Percentiles rank a stretch among this genome's conserved stretches.
Conservation (phyloP, 768 basidiomycete genomes). For the Boletus insuetus region DNA sequence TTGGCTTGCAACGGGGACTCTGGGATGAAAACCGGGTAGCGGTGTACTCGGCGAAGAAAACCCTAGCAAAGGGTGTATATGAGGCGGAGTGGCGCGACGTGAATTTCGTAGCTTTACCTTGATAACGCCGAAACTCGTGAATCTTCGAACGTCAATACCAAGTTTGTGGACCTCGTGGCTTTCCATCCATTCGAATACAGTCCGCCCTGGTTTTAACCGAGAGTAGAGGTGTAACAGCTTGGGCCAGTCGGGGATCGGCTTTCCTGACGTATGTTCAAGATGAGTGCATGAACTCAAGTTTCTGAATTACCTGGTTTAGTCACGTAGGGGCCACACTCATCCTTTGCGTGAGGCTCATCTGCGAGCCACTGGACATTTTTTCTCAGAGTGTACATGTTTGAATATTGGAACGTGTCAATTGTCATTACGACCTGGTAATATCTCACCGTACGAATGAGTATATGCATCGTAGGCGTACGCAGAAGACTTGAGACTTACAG, state of each 20-base stretch:
- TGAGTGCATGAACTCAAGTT: background rate
- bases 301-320: conserved; percentile 59
- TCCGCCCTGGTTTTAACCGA: conserved; percentile 76
- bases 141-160: conserved; percentile 90
- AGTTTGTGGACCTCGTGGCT: conserved; percentile 61
- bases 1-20: conserved; percentile 28
- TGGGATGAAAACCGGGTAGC: conserved; percentile 79
- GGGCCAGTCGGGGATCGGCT: conserved; percentile 78
- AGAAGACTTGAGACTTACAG: conserved; percentile 50
- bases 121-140: conserved; percentile 95
- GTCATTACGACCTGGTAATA: conserved; percentile 97
- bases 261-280: conserved; percentile 37
- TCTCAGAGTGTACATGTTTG: conserved; percentile 93
- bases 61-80: conserved; percentile 46
- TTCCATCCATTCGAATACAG: conserved; percentile 87
- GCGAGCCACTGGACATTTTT: conserved; percentile 87
- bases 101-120: conserved; percentile 51
- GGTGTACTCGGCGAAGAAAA: conserved; percentile 87
- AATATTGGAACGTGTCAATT: conserved; percentile 96
- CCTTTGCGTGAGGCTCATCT: conserved; percentile 76
- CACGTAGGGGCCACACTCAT: conserved; percentile 92
- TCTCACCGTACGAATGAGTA: conserved; percentile 38
- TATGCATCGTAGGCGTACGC: background rate
- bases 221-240: conserved; percentile 85
- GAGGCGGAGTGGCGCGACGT: background rate